These are phyloP conservation scores for Boletus reticuloceps DNA, from an alignment of 768 basidiomycete genomes.

Conservation along the genomic window DNA sequence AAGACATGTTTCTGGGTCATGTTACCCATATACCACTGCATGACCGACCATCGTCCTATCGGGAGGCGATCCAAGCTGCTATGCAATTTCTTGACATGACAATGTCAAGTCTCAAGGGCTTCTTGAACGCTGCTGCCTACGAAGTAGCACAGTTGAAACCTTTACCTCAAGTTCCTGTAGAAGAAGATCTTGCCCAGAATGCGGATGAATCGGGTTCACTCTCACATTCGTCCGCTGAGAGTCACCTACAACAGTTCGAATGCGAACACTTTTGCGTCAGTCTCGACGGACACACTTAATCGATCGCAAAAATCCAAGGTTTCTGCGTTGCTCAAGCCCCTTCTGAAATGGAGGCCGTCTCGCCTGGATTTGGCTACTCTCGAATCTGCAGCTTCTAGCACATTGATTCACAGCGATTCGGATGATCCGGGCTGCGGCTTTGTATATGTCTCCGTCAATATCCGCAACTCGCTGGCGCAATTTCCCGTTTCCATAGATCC, in stretches of 20 bases:
- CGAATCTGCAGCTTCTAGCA: slow-evolving; percentile 19
- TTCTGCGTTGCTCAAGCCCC: slow-evolving; percentile 16
- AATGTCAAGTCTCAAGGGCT: slow-evolving; percentile 31
- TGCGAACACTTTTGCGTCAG: background rate
- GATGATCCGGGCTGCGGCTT: slow-evolving; percentile 18
- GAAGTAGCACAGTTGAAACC: slow-evolving; percentile 29
- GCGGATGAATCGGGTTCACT: background rate
- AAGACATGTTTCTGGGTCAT: slow-evolving; percentile 22
- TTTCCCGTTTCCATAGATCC: slow-evolving; percentile 27
- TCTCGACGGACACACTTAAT: background rate
- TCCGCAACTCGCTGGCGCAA: slow-evolving; percentile 27
- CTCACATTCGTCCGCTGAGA: slow-evolving; percentile 6
- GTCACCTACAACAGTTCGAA: background rate
- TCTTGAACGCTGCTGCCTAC: slow-evolving; percentile 30
- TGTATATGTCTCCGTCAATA: slow-evolving; percentile 22
- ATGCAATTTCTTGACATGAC: slow-evolving; percentile 31
- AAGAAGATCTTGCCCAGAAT: background rate
- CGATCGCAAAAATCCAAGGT: slow-evolving; percentile 10
- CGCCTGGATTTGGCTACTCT: background rate
- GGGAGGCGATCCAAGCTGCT: slow-evolving; percentile 11
- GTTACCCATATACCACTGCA: slow-evolving; percentile 9
- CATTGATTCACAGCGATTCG: slow-evolving; percentile 14
- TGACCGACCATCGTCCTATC: background rate
- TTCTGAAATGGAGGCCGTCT: slow-evolving; percentile 10
- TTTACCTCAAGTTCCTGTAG: slow-evolving; percentile 22